phyloP scores from a whole-genome alignment of 495 filamentous ascomycete genomes.

The Talaromyces stipitatus region DNA sequence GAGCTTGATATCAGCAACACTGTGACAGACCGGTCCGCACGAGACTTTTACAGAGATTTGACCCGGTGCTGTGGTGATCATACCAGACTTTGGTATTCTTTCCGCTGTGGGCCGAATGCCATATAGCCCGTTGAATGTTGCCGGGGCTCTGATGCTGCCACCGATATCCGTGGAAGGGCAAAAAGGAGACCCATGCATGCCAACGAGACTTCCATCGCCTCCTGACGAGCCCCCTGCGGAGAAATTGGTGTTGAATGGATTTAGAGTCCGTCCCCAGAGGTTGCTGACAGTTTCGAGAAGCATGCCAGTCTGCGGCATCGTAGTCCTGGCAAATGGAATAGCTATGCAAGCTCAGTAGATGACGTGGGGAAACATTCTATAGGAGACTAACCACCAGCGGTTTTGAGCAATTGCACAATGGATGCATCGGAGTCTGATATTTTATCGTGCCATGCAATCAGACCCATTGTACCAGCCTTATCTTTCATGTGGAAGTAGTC shows the following conservation, averaged over 20 bases:
- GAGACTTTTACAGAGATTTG: no score
- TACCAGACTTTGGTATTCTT: no score
- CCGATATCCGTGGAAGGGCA: conserved; percentile 65
- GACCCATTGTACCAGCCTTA: no score
- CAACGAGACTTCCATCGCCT: conserved; percentile 58
- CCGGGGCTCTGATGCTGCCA: conserved; percentile 58
- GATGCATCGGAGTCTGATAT: conserved; percentile 35
- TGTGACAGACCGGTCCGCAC: no score
- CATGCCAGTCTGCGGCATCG: conserved; percentile 47
- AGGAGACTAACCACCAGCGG: no score
- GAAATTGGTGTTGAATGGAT: conserved; percentile 47
- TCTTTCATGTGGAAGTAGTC: no score
- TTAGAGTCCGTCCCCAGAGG: conserved; percentile 41
- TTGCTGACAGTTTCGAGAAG: conserved; percentile 47
- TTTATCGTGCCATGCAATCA: conserved; percentile 35
- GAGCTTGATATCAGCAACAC: no score
- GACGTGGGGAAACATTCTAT: no score
- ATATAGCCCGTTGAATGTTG: conserved; percentile 56
- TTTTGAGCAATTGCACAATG: conserved; percentile 29
- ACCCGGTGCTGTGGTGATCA: no score
- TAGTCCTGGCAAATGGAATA: conserved; percentile 56
- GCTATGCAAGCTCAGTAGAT: no score
- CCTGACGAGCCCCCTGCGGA: conserved; percentile 57
- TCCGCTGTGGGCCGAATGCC: conserved; percentile 43
- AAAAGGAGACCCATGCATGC: conserved; percentile 46